A percentile compares a stretch with the other conserved stretches of the same genome.
These are phyloP conservation scores for Prunella vulgaris DNA, from an alignment of 257 asterid genomes.

Conservation along the genomic window DNA sequence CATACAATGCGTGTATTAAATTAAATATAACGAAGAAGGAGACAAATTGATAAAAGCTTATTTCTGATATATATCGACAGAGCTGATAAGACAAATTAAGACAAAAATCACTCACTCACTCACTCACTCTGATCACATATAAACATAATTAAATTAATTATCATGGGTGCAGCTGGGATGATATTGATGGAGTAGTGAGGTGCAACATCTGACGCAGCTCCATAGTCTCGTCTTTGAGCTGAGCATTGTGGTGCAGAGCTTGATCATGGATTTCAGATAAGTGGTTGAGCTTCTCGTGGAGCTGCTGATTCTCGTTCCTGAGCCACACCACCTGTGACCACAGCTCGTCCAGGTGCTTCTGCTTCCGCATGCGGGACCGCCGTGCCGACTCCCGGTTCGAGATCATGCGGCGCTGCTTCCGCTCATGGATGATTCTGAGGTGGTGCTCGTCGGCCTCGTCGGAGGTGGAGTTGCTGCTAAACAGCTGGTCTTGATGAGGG, in stretches of 20 bases:
- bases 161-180: too few relatives aligned
- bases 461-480: slow-evolving; percentile 87
- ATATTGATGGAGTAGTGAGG: slow-evolving; percentile 8
- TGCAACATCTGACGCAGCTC: slow-evolving; percentile 79
- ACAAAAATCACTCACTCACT: too few relatives aligned
- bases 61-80: too few relatives aligned
- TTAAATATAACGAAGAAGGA: too few relatives aligned
- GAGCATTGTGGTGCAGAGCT: slow-evolving; percentile 58
- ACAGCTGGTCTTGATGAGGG: slow-evolving; percentile 22
- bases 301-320: slow-evolving; percentile 73
- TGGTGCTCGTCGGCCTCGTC: slow-evolving; percentile 83
- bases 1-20: too few relatives aligned
- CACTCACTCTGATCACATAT: too few relatives aligned
- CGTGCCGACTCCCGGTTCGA: slow-evolving; percentile 89
- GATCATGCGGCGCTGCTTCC: slow-evolving; percentile 85
- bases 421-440: slow-evolving; percentile 59
- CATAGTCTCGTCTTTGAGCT: slow-evolving; percentile 59
- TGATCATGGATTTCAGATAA: slow-evolving; percentile 55
- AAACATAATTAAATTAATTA: too few relatives aligned
- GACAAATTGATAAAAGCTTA: too few relatives aligned
- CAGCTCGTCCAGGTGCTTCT: slow-evolving; percentile 82
- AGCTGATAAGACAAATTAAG: too few relatives aligned
- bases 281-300: slow-evolving; percentile 59
- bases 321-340: slow-evolving; percentile 87
- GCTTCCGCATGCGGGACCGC: slow-evolving; percentile 90